Conservation (phyloP, 352 stramenopile species). For the Plasmopara viticola region DNA sequence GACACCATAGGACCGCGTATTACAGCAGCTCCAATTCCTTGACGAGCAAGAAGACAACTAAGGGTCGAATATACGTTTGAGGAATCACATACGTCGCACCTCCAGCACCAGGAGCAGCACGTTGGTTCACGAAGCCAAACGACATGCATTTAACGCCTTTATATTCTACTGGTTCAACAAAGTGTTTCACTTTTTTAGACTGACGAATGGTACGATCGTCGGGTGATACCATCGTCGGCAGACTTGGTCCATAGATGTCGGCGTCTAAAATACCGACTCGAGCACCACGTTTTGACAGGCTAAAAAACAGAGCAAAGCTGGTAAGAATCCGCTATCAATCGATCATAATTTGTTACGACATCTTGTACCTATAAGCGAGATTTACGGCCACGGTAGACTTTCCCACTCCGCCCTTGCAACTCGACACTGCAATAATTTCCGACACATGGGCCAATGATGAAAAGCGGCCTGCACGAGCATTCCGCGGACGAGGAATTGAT, state of each 20-base stretch:
- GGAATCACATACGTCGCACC: conserved; percentile 19
- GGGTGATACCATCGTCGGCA: conserved; percentile 94
- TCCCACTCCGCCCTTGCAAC: conserved; percentile 96
- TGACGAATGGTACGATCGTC: conserved; percentile 59
- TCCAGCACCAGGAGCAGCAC: conserved; percentile 67
- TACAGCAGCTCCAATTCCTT: conserved; percentile 81
- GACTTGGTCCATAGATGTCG: conserved; percentile 97
- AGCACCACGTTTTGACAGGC: conserved; percentile 83
- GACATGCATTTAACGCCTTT: conserved; percentile 91
- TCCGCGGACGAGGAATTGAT: conserved; percentile 51
- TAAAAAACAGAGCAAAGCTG: conserved; percentile 12
- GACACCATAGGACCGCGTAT: conserved; percentile 98
- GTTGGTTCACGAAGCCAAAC: conserved; percentile 89
- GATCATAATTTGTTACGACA: too few species aligned
- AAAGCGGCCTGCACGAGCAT: conserved; percentile 60
- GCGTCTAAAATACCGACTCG: conserved; percentile 98
- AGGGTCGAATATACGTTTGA: neutral
- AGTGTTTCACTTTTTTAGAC: conserved; percentile 62
- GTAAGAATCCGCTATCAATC: too few species aligned
- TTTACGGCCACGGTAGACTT: conserved; percentile 99
- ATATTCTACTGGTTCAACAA: conserved; percentile 78
- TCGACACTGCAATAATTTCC: conserved; percentile 88
- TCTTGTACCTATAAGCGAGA: conserved; percentile 86
- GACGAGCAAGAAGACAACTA: neutral
- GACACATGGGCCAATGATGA: conserved; percentile 74